phyloP scores from a whole-genome alignment of 768 basidiomycete genomes.

The Lepiota venenata region DNA sequence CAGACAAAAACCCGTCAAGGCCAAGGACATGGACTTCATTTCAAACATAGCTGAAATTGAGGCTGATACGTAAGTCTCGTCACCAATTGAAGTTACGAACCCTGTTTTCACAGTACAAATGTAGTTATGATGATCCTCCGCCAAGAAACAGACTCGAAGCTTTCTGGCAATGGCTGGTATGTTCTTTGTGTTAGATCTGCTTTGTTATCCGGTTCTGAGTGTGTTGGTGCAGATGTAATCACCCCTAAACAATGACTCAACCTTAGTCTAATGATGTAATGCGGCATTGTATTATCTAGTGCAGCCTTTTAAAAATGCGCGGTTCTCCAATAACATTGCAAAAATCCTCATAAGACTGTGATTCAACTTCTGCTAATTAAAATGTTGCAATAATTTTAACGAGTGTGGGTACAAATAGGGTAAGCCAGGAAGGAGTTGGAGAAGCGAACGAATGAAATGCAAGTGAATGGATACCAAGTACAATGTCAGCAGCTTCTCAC shows the following conservation, averaged over 20 bases:
- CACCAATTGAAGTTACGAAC: neutral
- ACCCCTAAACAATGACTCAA: too few relatives aligned
- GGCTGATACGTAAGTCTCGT: slow-evolving; percentile 47
- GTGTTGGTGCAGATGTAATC: slow-evolving; percentile 17
- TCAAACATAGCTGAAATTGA: slow-evolving; percentile 67
- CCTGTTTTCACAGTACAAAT: neutral
- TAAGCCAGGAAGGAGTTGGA: neutral
- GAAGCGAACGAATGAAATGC: slow-evolving; percentile 2
- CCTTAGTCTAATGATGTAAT: neutral
- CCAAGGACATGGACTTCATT: slow-evolving; percentile 84
- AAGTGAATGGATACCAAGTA: slow-evolving; percentile 10
- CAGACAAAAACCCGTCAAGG: slow-evolving; percentile 39
- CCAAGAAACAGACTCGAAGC: slow-evolving; percentile 66
- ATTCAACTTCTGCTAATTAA: slow-evolving; percentile 6
- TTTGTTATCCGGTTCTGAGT: slow-evolving; percentile 10
- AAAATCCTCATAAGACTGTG: neutral
- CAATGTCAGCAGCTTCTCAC: slow-evolving; percentile 15
- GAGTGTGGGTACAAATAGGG: slow-evolving; percentile 11
- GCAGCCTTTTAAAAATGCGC: neutral
- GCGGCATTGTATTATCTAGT: neutral
- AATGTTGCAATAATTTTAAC: slow-evolving; percentile 10
- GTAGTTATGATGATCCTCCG: slow-evolving; percentile 62
- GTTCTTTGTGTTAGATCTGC: slow-evolving; percentile 30
- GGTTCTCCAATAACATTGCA: neutral
- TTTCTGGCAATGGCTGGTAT: slow-evolving; percentile 79